Evolutionary conservation across 139 green algal species (phyloP).

Genomic region (Zygnema cylindricum): DNA sequence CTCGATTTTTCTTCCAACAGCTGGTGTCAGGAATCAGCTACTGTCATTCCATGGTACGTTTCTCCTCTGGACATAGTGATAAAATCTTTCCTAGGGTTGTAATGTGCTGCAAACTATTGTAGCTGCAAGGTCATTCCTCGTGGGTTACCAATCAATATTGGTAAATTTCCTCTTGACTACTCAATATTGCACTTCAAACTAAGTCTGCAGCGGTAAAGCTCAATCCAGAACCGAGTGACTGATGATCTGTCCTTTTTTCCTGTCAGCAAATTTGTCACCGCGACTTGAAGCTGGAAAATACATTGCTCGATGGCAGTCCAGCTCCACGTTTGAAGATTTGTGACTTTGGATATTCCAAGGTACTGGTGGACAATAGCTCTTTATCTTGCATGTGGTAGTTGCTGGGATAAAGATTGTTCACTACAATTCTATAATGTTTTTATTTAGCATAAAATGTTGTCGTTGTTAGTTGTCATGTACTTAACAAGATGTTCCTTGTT

Average conservation of each 20-base stretch:
- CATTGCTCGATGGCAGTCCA: constrained; percentile 88
- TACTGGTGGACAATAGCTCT: constrained; percentile 48
- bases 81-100: too few species aligned
- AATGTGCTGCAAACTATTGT: too few species aligned
- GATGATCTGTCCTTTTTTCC: neutral
- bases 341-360: constrained; percentile 93
- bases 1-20: constrained; percentile 99
- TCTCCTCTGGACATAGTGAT: constrained; percentile 1
- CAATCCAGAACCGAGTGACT: too few species aligned
- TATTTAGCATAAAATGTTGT: neutral
- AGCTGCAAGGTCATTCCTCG: neutral
- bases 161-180: too few species aligned
- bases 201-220: too few species aligned
- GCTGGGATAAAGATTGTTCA: neutral
- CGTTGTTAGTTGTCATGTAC: neutral
- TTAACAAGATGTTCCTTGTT: constrained; percentile 1
- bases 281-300: constrained; percentile 98
- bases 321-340: constrained; percentile 91
- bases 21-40: constrained; percentile 94
- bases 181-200: too few species aligned
- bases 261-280: constrained; percentile 84
- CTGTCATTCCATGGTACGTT: constrained; percentile 92
- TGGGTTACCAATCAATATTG: neutral
- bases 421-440: neutral
- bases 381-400: too few species aligned